These are phyloP conservation scores for Macroventuria anomochaeta DNA, from an alignment of 2,329 filamentous ascomycete genomes.

Conservation along the genomic window DNA sequence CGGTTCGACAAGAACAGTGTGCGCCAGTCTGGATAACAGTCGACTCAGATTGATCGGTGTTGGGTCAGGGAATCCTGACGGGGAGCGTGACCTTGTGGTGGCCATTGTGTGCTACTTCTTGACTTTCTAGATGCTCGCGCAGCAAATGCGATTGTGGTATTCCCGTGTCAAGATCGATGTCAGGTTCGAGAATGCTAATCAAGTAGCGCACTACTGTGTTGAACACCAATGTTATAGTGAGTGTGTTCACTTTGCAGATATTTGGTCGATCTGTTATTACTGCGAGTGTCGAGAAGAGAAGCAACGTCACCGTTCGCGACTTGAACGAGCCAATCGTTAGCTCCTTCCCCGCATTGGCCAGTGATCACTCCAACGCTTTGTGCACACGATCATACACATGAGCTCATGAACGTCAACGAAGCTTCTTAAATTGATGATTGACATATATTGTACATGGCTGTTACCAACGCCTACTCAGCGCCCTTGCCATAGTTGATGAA, in stretches of 20 bases:
- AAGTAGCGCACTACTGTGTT: too few species aligned
- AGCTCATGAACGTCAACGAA: too few species aligned
- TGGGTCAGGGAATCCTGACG: slow-evolving; percentile 33
- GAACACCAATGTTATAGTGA: not conserved
- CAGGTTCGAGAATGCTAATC: too few species aligned
- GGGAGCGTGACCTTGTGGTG: slow-evolving; percentile 27
- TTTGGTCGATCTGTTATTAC: not conserved
- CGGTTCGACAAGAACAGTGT: slow-evolving; percentile 67
- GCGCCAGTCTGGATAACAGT: slow-evolving; percentile 70
- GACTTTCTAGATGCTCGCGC: not conserved
- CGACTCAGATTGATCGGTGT: slow-evolving; percentile 63
- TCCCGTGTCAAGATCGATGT: not conserved
- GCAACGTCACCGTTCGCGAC: slow-evolving; percentile 14
- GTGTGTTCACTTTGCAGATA: not conserved
- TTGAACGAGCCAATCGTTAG: not conserved
- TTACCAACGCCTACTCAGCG: not conserved
- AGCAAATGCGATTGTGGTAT: not conserved
- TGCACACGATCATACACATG: not conserved
- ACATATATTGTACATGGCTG: slow-evolving; percentile 1
- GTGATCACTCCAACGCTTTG: not conserved
- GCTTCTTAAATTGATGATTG: not conserved
- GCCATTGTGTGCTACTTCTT: slow-evolving; percentile 22
- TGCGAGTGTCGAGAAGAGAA: not conserved
- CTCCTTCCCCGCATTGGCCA: slow-evolving; percentile 2
- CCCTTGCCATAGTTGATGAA: not conserved